These are phyloP conservation scores for Phytophthora pisi DNA, from an alignment of 352 stramenopile species.

Conservation along the genomic window DNA sequence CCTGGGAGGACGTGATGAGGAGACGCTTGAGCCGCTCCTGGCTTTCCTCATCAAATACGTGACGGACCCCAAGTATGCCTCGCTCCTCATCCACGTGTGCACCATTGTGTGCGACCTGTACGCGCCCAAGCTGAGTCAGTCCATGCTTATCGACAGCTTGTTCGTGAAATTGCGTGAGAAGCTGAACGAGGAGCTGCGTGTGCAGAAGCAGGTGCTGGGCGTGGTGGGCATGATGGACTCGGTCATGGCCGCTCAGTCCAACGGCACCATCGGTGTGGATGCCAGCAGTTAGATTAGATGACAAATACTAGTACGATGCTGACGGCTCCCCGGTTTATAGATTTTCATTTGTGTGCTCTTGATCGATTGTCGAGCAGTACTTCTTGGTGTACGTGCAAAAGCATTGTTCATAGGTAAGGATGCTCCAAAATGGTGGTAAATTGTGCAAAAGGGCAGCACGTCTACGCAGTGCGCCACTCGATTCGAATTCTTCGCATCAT, in stretches of 20 bases:
- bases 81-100: conserved; percentile 92
- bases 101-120: conserved; percentile 95
- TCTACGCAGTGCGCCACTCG: conserved; percentile 20
- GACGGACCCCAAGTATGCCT: conserved; percentile 93
- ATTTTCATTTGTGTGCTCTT: conserved; percentile 28
- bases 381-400: conserved; percentile 12
- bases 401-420: background rate
- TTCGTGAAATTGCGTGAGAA: conserved; percentile 93
- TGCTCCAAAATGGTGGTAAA: conserved; percentile 7
- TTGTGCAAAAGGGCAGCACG: conserved; percentile 27
- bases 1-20: conserved; percentile 92
- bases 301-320: conserved; percentile 30
- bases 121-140: conserved; percentile 90
- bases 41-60: conserved; percentile 96
- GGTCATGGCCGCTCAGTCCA: conserved; percentile 87
- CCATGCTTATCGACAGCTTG: conserved; percentile 92
- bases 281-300: conserved; percentile 41
- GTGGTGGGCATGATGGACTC: conserved; percentile 92
- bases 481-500: conserved; percentile 25
- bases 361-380: conserved; percentile 1
- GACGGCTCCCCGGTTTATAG: conserved; percentile 28
- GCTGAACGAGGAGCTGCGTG: conserved; percentile 81
- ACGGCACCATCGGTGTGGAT: conserved; percentile 48
- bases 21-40: conserved; percentile 94
- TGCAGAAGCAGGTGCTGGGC: conserved; percentile 86